Base-by-base conservation (phyloP, 176 grass and related monocot species). In the Carex kokanica region DNA sequence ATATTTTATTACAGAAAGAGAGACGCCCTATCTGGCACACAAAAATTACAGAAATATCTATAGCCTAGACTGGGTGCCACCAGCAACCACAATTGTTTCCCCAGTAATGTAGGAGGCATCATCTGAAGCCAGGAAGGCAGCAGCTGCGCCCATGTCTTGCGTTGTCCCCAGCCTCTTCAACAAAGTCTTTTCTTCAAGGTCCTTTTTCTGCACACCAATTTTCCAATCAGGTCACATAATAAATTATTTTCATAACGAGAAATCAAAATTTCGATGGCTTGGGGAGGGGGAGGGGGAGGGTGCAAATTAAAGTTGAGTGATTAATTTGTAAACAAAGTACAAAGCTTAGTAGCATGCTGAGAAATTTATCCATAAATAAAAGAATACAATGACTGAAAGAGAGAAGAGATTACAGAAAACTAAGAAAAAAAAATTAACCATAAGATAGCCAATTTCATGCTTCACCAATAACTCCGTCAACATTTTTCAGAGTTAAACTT, bases 71-170 rank as follows among this genome's bases (percentile, higher is more conserved):
- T 83, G 94, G 2, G n/a, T 84, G 24, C 94, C 91, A 24, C 94
- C 94, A 41, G 94, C 94, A 86, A 98, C 86, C 63, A 94, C 92
- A 16, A 94, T 86, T 7, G 92, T 98, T 98, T 98, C 95, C 15
- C 86, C 95, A 13, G 95, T 94, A 54, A 98, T 94, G 79, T 84
- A 98, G 11, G 95, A 92, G 23, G 92, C 74, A 24, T 98, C 95
- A 6, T 94, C 92, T 7, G 95, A 98, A 29, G 95, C 95, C 68
- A 98, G 78, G 60, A 98, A 98, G 12, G 90, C 92, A 0, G 84
- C 85, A 1, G 90, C 87, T 17, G 92, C 88, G 60, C 89, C 92
- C 92, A 98, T 98, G 88, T 98, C 92, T 49, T 87, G 82, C n/a
- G 94, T 92, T 5, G 86, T 78, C 34, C 95, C 95, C 54, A 98